A percentile compares a stretch with the other conserved stretches of the same genome.
Conservation (phyloP, 2,329 filamentous ascomycete genomes). For the Sordariomycetes sp. region DNA sequence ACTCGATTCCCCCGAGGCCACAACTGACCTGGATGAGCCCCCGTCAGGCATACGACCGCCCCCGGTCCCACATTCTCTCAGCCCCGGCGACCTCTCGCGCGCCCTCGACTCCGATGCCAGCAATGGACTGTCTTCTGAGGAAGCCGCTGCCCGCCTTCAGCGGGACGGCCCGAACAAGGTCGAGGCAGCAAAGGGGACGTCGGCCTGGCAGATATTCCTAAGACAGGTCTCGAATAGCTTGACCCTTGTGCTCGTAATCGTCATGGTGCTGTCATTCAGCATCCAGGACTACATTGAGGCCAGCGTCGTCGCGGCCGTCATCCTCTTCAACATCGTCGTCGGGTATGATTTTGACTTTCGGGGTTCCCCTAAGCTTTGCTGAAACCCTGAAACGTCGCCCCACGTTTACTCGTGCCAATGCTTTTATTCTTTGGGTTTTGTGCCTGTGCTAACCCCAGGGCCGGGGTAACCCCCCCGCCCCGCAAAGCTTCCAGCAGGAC, state of each 20-base stretch:
- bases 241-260: constrained; percentile 61
- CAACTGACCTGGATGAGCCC: constrained; percentile 9
- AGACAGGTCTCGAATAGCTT: constrained; percentile 68
- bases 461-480: not conserved
- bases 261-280: constrained; percentile 57
- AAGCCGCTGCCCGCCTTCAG: constrained; percentile 51
- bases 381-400: not conserved
- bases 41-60: constrained; percentile 8
- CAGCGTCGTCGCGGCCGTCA: constrained; percentile 49
- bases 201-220: constrained; percentile 62
- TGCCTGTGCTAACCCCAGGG: constrained; percentile 1
- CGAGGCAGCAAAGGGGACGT: constrained; percentile 57
- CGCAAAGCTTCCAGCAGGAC: constrained; percentile 27
- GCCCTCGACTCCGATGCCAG: constrained; percentile 27
- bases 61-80: constrained; percentile 11
- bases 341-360: constrained; percentile 30
- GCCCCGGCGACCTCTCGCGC: constrained; percentile 14
- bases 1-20: constrained; percentile 9
- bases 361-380: not conserved
- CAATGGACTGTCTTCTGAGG: constrained; percentile 48
- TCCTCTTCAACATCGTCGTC: constrained; percentile 53
- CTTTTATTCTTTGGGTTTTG: not conserved
- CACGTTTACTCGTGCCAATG: not conserved
- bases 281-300: constrained; percentile 53
- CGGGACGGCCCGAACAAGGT: constrained; percentile 59